These are phyloP conservation scores for Stenogyne calaminthoides DNA, from an alignment of 305 asterid genomes.

Conservation along the genomic window DNA sequence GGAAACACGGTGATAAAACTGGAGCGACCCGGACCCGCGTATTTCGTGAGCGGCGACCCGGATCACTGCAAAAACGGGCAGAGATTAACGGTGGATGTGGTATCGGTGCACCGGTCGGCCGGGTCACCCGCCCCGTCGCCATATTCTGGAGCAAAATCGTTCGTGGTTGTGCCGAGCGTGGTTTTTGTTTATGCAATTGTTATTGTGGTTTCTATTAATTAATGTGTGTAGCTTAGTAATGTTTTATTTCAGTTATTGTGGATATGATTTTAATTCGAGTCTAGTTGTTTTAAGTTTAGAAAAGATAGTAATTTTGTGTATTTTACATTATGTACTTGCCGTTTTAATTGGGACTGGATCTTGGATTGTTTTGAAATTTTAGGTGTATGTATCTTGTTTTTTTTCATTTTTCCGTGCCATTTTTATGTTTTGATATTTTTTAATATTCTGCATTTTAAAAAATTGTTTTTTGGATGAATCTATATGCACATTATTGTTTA, in stretches of 20 bases:
- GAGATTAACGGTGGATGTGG: slow-evolving; percentile 47
- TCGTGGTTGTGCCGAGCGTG: slow-evolving; percentile 9
- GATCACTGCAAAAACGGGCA: slow-evolving; percentile 57
- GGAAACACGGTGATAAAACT: slow-evolving; percentile 48
- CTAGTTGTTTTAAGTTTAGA: not conserved
- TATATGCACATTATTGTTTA: too few species aligned
- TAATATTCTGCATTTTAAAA: too few species aligned
- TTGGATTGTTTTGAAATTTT: not conserved
- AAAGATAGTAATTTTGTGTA: not conserved
- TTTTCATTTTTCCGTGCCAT: too few species aligned
- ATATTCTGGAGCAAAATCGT: slow-evolving; percentile 25
- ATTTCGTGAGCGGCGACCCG: slow-evolving; percentile 45
- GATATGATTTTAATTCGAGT: not conserved
- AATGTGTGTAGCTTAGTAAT: slow-evolving; percentile 18
- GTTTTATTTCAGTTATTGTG: not conserved
- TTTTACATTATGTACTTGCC: not conserved
- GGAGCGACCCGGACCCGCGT: slow-evolving; percentile 40
- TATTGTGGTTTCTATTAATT: slow-evolving; percentile 17
- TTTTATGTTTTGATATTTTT: too few species aligned
- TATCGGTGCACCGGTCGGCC: slow-evolving; percentile 29
- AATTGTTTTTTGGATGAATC: too few species aligned
- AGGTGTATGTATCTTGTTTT: not conserved
- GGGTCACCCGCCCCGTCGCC: slow-evolving; percentile 34
- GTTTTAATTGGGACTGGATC: not conserved
- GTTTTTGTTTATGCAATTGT: slow-evolving; percentile 24